Evolutionary conservation across 1,139 yeast species (phyloP).

Genomic region (Petasospora rhodanensis): DNA sequence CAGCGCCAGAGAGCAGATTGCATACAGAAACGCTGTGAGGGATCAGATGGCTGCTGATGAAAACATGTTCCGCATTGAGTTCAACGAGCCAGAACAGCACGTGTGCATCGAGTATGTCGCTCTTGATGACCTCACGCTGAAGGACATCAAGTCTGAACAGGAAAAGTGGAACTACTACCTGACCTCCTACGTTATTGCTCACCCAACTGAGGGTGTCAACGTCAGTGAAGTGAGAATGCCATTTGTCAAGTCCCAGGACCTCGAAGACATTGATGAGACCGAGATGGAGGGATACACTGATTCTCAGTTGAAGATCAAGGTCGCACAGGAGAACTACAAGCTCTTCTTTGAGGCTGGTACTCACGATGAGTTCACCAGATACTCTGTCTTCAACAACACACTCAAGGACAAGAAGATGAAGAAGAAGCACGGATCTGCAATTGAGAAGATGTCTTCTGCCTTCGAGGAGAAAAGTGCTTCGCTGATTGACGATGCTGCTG

Average conservation of each 20-base stretch:
- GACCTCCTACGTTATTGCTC: slow-evolving; percentile 89
- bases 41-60: slow-evolving; percentile 79
- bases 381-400: slow-evolving; percentile 36
- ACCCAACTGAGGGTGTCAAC: slow-evolving; percentile 96
- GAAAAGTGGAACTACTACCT: slow-evolving; percentile 90
- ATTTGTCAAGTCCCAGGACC: slow-evolving; percentile 51
- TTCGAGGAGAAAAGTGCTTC: slow-evolving; percentile 30
- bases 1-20: slow-evolving; percentile 81
- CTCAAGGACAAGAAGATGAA: slow-evolving; percentile 11
- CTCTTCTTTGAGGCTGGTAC: slow-evolving; percentile 80
- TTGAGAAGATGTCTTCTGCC: slow-evolving; percentile 21
- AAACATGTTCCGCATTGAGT: slow-evolving; percentile 85
- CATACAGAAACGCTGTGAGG: slow-evolving; percentile 86
- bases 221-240: slow-evolving; percentile 73
- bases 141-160: slow-evolving; percentile 68
- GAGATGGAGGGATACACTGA: slow-evolving; percentile 53
- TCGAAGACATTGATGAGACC: slow-evolving; percentile 27
- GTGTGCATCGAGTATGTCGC: slow-evolving; percentile 84
- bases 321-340: slow-evolving; percentile 75
- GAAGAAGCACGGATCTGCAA: no score
- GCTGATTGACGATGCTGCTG: slow-evolving; percentile 30
- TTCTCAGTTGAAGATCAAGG: slow-evolving; percentile 75
- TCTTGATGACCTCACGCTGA: slow-evolving; percentile 79
- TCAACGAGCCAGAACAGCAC: slow-evolving; percentile 46
- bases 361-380: slow-evolving; percentile 72